A percentile compares a stretch with the other conserved stretches of the same genome.
These are phyloP conservation scores for Penicillium sp. DNA, from an alignment of 2,329 filamentous ascomycete genomes.

Conservation along the genomic window DNA sequence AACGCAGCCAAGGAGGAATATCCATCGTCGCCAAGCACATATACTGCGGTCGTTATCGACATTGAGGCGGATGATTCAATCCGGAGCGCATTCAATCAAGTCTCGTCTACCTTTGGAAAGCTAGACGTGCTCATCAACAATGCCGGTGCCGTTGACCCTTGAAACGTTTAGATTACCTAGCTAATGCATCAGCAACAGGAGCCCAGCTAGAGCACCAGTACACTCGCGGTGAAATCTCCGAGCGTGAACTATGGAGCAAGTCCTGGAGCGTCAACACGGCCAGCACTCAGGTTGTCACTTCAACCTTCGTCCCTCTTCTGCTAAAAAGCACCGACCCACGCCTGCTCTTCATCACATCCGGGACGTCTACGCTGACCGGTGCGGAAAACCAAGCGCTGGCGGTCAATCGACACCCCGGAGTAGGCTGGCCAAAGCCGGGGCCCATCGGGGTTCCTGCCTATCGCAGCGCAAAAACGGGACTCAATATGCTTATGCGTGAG, in stretches of 20 bases:
- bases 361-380: slow-evolving; percentile 41
- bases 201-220: not conserved
- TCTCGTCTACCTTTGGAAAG: slow-evolving; percentile 57
- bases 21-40: slow-evolving; percentile 13
- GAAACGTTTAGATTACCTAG: no score
- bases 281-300: slow-evolving; percentile 43
- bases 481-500: slow-evolving; percentile 54
- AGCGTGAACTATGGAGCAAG: slow-evolving; percentile 33
- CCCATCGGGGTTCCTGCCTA: slow-evolving; percentile 35
- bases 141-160: slow-evolving; percentile 12
- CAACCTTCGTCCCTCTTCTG: slow-evolving; percentile 41
- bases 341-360: slow-evolving; percentile 46
- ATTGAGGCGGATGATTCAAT: slow-evolving; percentile 55
- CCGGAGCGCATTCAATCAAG: slow-evolving; percentile 60
- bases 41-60: slow-evolving; percentile 41
- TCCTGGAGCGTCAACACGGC: slow-evolving; percentile 47
- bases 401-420: slow-evolving; percentile 34
- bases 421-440: not conserved
- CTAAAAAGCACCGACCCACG: slow-evolving; percentile 36
- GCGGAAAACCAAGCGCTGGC: slow-evolving; percentile 32
- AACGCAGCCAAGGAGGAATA: slow-evolving; percentile 1
- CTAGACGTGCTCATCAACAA: slow-evolving; percentile 31
- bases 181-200: not conserved
- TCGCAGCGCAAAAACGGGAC: slow-evolving; percentile 48
- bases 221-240: not conserved